These are phyloP conservation scores for Chalciporus sphaerocephalus DNA, from an alignment of 768 basidiomycete genomes.

Conservation along the genomic window DNA sequence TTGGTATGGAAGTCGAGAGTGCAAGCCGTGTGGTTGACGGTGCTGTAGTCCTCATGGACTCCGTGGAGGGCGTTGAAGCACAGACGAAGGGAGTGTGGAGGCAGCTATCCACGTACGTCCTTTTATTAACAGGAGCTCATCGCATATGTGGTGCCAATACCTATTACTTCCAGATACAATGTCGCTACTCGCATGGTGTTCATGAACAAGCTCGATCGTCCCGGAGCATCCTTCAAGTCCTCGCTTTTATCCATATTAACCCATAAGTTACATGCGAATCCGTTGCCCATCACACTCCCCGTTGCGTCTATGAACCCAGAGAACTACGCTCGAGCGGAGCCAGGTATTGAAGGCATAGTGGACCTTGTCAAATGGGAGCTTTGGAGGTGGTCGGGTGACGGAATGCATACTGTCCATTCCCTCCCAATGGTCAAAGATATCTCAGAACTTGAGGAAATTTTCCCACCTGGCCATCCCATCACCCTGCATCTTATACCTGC, in stretches of 20 bases:
- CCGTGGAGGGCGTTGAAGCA: conserved; percentile 87
- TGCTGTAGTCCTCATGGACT: conserved; percentile 83
- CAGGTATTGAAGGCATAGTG: conserved; percentile 79
- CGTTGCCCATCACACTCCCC: conserved; percentile 65
- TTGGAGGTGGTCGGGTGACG: conserved; percentile 66
- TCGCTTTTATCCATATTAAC: conserved; percentile 69
- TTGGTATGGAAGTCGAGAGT: conserved; percentile 96
- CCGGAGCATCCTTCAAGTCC: conserved; percentile 74
- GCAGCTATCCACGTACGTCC: conserved; percentile 76
- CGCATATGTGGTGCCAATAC: conserved; percentile 1
- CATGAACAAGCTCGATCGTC: conserved; percentile 83
- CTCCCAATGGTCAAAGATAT: conserved; percentile 52
- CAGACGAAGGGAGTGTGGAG: conserved; percentile 89
- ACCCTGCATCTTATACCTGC: conserved; percentile 62
- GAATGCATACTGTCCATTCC: conserved; percentile 36
- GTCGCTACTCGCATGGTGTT: conserved; percentile 77
- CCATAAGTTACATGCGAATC: conserved; percentile 74
- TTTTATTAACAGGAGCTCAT: conserved; percentile 15
- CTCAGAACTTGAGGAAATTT: conserved; percentile 38
- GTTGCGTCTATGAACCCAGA: conserved; percentile 68
- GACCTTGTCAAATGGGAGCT: conserved; percentile 82
- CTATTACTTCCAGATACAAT: conserved; percentile 52
- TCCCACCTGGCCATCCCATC: conserved; percentile 64
- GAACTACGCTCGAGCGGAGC: conserved; percentile 69
- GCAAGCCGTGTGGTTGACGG: conserved; percentile 89